Evolutionary conservation across 2,329 filamentous ascomycete genomes (phyloP).

Genomic region (Atkinsonella texensis): DNA sequence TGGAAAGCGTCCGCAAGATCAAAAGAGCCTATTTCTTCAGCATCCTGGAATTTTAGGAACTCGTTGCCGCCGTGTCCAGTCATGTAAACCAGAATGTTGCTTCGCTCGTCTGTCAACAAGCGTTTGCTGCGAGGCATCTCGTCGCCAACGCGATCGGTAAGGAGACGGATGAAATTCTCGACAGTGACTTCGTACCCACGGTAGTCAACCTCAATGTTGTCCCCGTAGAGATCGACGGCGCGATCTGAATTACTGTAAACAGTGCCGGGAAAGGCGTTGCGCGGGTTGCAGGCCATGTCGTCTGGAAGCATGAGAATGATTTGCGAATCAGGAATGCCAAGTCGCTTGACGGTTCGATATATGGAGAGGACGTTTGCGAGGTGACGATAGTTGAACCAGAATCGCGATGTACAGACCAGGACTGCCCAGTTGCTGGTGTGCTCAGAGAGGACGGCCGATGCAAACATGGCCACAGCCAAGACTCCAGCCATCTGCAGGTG

Average conservation of each 20-base stretch:
- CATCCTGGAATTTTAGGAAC: constrained; percentile 96
- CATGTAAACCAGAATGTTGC: constrained; percentile 98
- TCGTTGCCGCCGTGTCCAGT: constrained; percentile 96
- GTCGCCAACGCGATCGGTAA: constrained; percentile 88
- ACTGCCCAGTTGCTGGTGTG: constrained; percentile 99
- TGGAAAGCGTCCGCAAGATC: constrained; percentile 95
- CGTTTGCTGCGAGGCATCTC: constrained; percentile 94
- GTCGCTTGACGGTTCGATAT: constrained; percentile 93
- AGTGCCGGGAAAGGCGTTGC: constrained; percentile 93
- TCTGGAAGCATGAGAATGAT: constrained; percentile 99
- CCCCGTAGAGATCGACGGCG: constrained; percentile 89
- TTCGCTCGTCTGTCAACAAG: constrained; percentile 84
- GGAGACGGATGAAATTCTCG: constrained; percentile 91
- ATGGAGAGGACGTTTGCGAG: constrained; percentile 95
- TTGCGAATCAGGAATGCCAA: constrained; percentile 95
- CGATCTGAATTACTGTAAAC: constrained; percentile 98
- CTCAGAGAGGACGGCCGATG: constrained; percentile 43
- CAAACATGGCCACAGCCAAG: constrained; percentile 34
- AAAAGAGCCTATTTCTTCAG: constrained; percentile 92
- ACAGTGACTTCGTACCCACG: constrained; percentile 97
- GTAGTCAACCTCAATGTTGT: constrained; percentile 99
- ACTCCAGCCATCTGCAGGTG: constrained; percentile 33
- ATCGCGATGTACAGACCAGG: constrained; percentile 93
- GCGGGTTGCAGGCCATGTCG: constrained; percentile 98
- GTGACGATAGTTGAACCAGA: constrained; percentile 99